Evolutionary conservation across 2,329 filamentous ascomycete genomes (phyloP).

Genomic region (Fusarium sulawesiense): DNA sequence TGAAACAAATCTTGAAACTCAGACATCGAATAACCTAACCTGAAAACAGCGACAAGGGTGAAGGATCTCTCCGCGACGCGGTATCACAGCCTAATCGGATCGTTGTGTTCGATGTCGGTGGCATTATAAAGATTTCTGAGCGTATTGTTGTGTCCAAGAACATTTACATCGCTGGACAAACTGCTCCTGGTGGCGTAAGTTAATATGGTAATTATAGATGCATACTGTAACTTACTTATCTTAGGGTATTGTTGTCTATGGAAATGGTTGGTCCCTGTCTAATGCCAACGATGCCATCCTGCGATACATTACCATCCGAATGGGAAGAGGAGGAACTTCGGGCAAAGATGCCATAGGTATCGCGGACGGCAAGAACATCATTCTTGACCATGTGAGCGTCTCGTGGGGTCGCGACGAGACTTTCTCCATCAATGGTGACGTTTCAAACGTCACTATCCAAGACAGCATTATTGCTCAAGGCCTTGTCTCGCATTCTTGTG

Average conservation of each 20-base stretch:
- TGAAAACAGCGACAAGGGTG: conserved; percentile 49
- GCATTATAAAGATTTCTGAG: conserved; percentile 58
- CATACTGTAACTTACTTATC: background rate
- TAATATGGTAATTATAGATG: background rate
- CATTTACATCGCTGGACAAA: conserved; percentile 61
- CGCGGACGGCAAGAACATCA: conserved; percentile 64
- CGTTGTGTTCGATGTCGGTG: conserved; percentile 60
- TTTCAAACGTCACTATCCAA: conserved; percentile 62
- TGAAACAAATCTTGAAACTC: fast-evolving
- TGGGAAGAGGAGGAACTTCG: conserved; percentile 62
- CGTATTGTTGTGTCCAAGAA: conserved; percentile 58
- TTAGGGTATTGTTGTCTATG: conserved; percentile 62
- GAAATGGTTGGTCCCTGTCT: conserved; percentile 64
- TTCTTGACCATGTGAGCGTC: conserved; percentile 66
- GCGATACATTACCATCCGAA: conserved; percentile 66
- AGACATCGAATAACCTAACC: background rate
- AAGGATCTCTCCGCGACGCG: conserved; percentile 52
- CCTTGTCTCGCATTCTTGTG: conserved; percentile 64
- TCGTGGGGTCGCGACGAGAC: conserved; percentile 68
- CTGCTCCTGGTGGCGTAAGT: conserved; percentile 59
- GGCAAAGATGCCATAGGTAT: conserved; percentile 67
- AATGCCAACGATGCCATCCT: conserved; percentile 65
- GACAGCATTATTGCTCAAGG: conserved; percentile 66
- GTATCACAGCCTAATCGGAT: conserved; percentile 57
- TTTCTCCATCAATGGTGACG: conserved; percentile 62